Conservation (phyloP, 2,329 filamentous ascomycete species). For the Colletotrichum camelliae region DNA sequence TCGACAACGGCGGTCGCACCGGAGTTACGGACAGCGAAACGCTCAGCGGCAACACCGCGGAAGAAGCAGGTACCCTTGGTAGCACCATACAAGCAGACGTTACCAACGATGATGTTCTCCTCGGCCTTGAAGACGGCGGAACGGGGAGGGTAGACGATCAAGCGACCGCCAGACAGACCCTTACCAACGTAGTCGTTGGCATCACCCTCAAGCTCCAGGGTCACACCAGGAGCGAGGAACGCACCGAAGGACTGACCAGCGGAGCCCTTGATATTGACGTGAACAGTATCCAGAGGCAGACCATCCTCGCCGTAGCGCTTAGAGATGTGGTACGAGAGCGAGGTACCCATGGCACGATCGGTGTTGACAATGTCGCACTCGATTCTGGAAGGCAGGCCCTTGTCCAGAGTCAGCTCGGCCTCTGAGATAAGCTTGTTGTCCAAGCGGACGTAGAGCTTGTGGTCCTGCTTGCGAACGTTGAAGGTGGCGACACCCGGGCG, state of each 20-base stretch:
- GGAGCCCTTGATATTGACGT: constrained; percentile 95
- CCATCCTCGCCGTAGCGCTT: constrained; percentile 90
- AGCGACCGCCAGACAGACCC: constrained; percentile 87
- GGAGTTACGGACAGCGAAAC: constrained; percentile 96
- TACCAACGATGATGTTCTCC: constrained; percentile 93
- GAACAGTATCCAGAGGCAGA: constrained; percentile 89
- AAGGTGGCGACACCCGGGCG: constrained; percentile 94
- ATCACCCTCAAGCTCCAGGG: constrained; percentile 93
- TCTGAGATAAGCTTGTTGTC: constrained; percentile 98
- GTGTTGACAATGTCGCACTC: constrained; percentile 98
- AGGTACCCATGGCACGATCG: constrained; percentile 91
- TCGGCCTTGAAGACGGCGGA: constrained; percentile 93
- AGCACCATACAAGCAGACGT: constrained; percentile 93
- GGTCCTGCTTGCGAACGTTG: constrained; percentile 97
- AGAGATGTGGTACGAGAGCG: constrained; percentile 94
- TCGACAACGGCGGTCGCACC: constrained; percentile 96
- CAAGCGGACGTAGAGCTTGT: constrained; percentile 88
- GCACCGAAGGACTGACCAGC: constrained; percentile 97
- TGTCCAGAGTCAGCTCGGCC: constrained; percentile 92
- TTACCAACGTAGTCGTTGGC: constrained; percentile 98
- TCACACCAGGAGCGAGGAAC: constrained; percentile 91
- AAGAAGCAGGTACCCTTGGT: constrained; percentile 93
- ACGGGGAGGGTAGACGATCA: constrained; percentile 93
- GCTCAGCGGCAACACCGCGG: constrained; percentile 94
- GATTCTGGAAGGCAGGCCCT: constrained; percentile 89